These are phyloP conservation scores for Neurospora tetraspora DNA, from an alignment of 495 filamentous ascomycete species.

Conservation along the genomic window DNA sequence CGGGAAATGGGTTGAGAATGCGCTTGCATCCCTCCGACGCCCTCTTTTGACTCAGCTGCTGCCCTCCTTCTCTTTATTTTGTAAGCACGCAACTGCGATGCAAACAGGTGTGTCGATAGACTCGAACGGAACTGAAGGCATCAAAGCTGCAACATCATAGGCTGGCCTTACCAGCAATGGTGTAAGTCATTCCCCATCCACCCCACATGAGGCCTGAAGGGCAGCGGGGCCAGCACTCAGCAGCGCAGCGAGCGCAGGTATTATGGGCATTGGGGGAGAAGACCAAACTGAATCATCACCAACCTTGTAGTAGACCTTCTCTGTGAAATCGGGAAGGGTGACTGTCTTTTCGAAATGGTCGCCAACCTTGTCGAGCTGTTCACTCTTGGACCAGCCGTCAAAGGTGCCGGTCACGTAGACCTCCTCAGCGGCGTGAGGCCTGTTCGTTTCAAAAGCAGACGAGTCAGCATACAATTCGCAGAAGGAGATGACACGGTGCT, in stretches of 20 bases:
- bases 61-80: not conserved
- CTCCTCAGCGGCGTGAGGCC: constrained; percentile 67
- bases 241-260: not conserved
- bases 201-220: not conserved
- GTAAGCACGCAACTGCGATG: not conserved
- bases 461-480: constrained; percentile 12
- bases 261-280: not conserved
- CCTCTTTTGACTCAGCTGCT: not conserved
- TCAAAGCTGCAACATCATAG: not conserved
- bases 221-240: not conserved
- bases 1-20: not conserved
- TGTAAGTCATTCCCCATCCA: not conserved
- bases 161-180: not conserved
- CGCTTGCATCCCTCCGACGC: not conserved
- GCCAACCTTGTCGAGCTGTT: constrained; percentile 65
- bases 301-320: constrained; percentile 81
- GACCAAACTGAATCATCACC: constrained; percentile 21
- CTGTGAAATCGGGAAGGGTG: constrained; percentile 44
- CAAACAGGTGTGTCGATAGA: not conserved
- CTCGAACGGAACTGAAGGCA: not conserved
- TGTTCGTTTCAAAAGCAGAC: constrained; percentile 20
- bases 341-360: constrained; percentile 70
- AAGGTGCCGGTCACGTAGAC: constrained; percentile 95
- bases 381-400: constrained; percentile 82
- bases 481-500: not conserved